phyloP scores from a whole-genome alignment of 768 basidiomycete species.

The Russula foetens region DNA sequence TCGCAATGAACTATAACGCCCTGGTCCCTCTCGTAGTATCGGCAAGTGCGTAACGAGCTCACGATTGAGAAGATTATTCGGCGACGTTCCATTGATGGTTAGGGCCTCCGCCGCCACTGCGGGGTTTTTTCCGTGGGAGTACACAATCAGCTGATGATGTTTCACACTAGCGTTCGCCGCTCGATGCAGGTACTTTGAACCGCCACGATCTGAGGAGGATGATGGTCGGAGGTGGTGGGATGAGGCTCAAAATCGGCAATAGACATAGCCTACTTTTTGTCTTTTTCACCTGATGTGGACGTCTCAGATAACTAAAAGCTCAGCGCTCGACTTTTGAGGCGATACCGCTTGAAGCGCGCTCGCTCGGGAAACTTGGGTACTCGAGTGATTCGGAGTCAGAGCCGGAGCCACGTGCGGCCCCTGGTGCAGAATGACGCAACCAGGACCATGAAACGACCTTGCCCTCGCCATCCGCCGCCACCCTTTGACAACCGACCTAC shows the following conservation, averaged over 20 bases:
- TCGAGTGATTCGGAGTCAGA: too few species aligned
- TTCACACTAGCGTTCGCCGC: conserved; percentile 56
- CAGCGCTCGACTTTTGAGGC: background rate
- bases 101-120: conserved; percentile 24
- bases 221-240: conserved; percentile 56
- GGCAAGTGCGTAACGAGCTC: conserved; percentile 69
- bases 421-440: conserved; percentile 15
- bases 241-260: conserved; percentile 23
- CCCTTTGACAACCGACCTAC: too few species aligned
- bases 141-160: background rate
- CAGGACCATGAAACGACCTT: background rate
- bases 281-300: background rate
- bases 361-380: too few species aligned
- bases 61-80: conserved; percentile 65
- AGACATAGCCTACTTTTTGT: background rate
- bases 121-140: conserved; percentile 4
- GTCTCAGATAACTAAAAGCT: too few species aligned
- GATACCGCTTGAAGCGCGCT: background rate
- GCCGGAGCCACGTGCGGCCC: too few species aligned
- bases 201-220: conserved; percentile 52
- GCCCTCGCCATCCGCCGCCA: background rate
- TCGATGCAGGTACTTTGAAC: conserved; percentile 72
- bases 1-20: background rate
- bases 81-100: conserved; percentile 63
- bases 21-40: conserved; percentile 37